phyloP scores from a whole-genome alignment of 108 stramenopile species.

The Nitzschia sp. region DNA sequence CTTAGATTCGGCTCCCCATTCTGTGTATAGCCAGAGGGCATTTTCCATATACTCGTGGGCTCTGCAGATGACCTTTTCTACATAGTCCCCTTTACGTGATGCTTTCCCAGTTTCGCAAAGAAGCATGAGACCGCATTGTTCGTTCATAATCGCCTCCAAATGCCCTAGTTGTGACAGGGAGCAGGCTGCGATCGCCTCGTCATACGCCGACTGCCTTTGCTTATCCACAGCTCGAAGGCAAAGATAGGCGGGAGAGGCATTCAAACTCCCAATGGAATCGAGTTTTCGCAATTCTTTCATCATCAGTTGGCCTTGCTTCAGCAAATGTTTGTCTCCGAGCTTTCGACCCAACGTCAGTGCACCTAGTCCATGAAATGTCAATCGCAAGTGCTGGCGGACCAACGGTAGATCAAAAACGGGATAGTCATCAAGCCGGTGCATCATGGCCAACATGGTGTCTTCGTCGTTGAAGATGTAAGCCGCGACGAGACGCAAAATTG shows the following conservation, averaged over 20 bases:
- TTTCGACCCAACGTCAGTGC: constrained; percentile 13
- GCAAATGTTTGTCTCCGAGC: constrained; percentile 1
- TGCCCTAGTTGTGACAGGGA: constrained; percentile 5
- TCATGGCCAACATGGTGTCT: constrained; percentile 26
- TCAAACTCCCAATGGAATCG: constrained; percentile 21
- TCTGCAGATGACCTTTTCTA: background rate
- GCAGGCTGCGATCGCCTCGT: constrained; percentile 32
- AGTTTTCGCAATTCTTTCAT: constrained; percentile 23
- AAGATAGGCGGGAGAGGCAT: constrained; percentile 23
- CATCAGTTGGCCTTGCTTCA: constrained; percentile 5
- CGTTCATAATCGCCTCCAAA: constrained; percentile 42
- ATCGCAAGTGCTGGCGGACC: constrained; percentile 21
- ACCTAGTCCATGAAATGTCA: constrained; percentile 31
- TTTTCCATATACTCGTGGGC: constrained; percentile 14
- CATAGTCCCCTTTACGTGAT: background rate
- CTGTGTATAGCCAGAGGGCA: constrained; percentile 33
- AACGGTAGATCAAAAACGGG: constrained; percentile 34
- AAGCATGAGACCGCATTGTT: constrained; percentile 29
- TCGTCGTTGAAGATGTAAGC: constrained; percentile 33
- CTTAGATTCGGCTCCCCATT: constrained; percentile 31
- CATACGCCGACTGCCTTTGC: constrained; percentile 17
- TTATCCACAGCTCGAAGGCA: constrained; percentile 33
- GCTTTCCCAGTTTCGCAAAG: background rate
- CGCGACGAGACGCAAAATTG: constrained; percentile 22
- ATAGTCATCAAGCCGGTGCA: constrained; percentile 25